These are phyloP conservation scores for Carnegiea gigantea DNA, from an alignment of 179 eudicot species.

Conservation along the genomic window DNA sequence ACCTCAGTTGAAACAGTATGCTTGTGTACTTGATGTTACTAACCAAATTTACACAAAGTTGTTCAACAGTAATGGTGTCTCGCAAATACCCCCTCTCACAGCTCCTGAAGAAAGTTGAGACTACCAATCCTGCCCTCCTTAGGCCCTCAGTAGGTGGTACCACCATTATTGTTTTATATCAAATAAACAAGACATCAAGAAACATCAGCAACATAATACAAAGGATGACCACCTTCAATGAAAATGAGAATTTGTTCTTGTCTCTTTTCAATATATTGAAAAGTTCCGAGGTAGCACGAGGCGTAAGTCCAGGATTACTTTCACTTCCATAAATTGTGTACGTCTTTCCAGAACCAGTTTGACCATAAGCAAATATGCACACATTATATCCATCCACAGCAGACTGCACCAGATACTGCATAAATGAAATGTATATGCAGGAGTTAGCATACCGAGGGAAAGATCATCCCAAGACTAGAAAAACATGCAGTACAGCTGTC, in stretches of 20 bases:
- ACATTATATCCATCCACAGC: conserved; percentile 97
- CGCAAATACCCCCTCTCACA: background rate
- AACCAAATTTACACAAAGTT: background rate
- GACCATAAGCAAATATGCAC: conserved; percentile 99
- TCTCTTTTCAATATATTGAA: conserved; percentile 82
- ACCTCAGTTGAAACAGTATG: background rate
- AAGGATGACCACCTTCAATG: conserved; percentile 63
- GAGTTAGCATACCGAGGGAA: background rate
- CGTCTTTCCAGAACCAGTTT: conserved; percentile 99
- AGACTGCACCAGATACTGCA: conserved; percentile 97
- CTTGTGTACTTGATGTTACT: background rate
- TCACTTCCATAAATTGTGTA: conserved; percentile 90
- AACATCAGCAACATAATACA: background rate
- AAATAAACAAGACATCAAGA: background rate
- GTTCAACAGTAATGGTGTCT: too few relatives aligned
- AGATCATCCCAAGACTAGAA: background rate
- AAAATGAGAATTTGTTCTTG: conserved; percentile 70
- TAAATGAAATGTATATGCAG: background rate
- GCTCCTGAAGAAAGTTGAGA: background rate
- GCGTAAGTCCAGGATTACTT: conserved; percentile 83
- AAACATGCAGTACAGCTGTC: background rate
- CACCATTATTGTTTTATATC: background rate
- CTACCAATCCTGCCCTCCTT: background rate
- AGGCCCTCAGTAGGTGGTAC: background rate
- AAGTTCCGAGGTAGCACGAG: conserved; percentile 84